Conservation (phyloP, 1,284 basidiomycete genomes). For the Microbotryomycetes sp. region DNA sequence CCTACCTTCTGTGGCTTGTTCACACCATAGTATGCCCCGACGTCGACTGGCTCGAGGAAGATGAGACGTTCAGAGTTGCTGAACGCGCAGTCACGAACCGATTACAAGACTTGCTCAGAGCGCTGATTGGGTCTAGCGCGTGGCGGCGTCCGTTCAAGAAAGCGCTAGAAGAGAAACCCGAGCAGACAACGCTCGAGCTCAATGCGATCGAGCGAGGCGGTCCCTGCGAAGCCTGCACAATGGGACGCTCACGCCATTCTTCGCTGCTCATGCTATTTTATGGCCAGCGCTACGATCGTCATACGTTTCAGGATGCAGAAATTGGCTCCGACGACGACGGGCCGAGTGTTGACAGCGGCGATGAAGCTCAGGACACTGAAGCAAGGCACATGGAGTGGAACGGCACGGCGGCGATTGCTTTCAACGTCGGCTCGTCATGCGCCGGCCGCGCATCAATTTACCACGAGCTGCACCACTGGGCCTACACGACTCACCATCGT, state of each 20-base stretch:
- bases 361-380: not conserved
- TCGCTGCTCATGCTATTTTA: not conserved
- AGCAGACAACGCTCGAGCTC: not conserved
- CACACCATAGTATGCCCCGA: slow-evolving; percentile 16
- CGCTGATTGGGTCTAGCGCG: slow-evolving; percentile 6
- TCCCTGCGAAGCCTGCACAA: slow-evolving; percentile 14
- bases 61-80: slow-evolving; percentile 6
- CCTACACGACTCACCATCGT: not conserved
- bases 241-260: slow-evolving; percentile 3
- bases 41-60: slow-evolving; percentile 13
- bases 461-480: slow-evolving; percentile 17
- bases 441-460: slow-evolving; percentile 12
- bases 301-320: not conserved
- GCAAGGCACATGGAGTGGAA: too few relatives aligned
- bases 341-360: not conserved
- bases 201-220: not conserved
- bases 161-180: slow-evolving; percentile 4
- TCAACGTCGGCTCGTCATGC: slow-evolving; percentile 11
- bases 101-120: not conserved
- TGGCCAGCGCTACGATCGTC: slow-evolving; percentile 16
- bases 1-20: slow-evolving; percentile 15
- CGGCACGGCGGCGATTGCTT: not conserved
- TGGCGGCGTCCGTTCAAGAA: slow-evolving; percentile 20
- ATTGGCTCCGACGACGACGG: not conserved
- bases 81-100: not conserved